These are phyloP conservation scores for Chloranthus sessilifolius DNA, from an alignment of 164 flowering plant genomes.

Conservation along the genomic window DNA sequence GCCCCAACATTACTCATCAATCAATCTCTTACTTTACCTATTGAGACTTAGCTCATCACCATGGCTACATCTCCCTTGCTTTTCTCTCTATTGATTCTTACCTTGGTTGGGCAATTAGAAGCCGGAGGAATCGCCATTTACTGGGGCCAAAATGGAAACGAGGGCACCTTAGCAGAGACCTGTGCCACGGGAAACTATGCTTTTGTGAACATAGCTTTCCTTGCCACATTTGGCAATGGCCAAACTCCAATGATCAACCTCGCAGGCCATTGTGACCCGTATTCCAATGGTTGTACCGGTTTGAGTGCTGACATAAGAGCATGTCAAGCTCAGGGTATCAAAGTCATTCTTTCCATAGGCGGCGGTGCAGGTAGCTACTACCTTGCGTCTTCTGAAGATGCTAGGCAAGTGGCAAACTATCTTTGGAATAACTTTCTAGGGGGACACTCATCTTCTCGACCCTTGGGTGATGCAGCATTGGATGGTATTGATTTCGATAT, in stretches of 20 bases:
- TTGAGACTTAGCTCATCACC: background rate
- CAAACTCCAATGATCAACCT: slow-evolving; percentile 11
- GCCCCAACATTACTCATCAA: no score
- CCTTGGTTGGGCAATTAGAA: background rate
- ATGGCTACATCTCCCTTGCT: background rate
- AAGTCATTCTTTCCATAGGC: slow-evolving; percentile 8
- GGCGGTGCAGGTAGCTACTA: slow-evolving; percentile 7
- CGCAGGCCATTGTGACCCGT: slow-evolving; percentile 17
- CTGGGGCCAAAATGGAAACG: slow-evolving; percentile 17
- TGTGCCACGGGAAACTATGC: slow-evolving; percentile 16
- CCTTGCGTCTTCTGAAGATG: slow-evolving; percentile 5
- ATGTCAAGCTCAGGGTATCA: slow-evolving; percentile 5
- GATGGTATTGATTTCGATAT: slow-evolving; percentile 16
- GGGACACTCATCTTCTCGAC: slow-evolving; percentile 5
- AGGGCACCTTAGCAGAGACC: slow-evolving; percentile 11
- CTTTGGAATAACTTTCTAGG: slow-evolving; percentile 13
- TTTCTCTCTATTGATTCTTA: background rate
- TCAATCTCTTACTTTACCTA: no score
- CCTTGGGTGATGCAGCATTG: slow-evolving; percentile 8
- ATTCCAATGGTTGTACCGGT: slow-evolving; percentile 4
- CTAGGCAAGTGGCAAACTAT: slow-evolving; percentile 6
- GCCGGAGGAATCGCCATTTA: slow-evolving; percentile 9
- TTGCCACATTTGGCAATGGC: slow-evolving; percentile 13
- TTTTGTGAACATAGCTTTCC: slow-evolving; percentile 21
- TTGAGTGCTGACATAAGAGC: slow-evolving; percentile 7